These are phyloP conservation scores for Peltaster fructicola DNA, from an alignment of 2,329 filamentous ascomycete genomes.

Conservation along the genomic window DNA sequence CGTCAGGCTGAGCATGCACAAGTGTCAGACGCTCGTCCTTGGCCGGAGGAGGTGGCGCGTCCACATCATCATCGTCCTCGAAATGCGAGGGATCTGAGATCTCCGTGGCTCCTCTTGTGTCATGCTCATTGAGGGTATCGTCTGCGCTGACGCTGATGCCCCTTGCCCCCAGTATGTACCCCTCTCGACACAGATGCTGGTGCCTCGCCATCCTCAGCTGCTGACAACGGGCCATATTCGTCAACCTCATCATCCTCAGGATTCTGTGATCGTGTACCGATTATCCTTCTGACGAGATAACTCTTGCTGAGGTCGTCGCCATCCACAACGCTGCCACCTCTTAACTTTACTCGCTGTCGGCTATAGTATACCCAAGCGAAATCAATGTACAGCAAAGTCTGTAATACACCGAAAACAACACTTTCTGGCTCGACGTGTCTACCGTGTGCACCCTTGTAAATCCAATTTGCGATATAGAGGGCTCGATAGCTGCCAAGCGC, in stretches of 20 bases:
- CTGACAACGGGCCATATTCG: slow-evolving; percentile 37
- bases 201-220: slow-evolving; percentile 16
- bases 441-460: slow-evolving; percentile 36
- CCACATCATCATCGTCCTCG: slow-evolving; percentile 26
- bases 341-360: slow-evolving; percentile 81
- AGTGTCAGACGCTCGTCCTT: too few species aligned
- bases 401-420: slow-evolving; percentile 71
- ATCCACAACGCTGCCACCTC: slow-evolving; percentile 74
- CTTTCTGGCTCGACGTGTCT: slow-evolving; percentile 45
- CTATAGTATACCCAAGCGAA: slow-evolving; percentile 97
- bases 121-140: slow-evolving; percentile 27
- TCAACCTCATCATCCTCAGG: slow-evolving; percentile 42
- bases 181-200: slow-evolving; percentile 9
- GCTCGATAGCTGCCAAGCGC: slow-evolving; percentile 74
- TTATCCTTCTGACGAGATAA: slow-evolving; percentile 65
- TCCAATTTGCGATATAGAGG: slow-evolving; percentile 87
- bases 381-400: slow-evolving; percentile 79
- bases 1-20: too few species aligned
- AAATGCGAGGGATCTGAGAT: slow-evolving; percentile 30
- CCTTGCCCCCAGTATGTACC: slow-evolving; percentile 37
- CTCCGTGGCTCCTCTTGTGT: slow-evolving; percentile 9
- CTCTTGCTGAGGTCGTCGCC: slow-evolving; percentile 72
- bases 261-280: slow-evolving; percentile 37
- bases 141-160: slow-evolving; percentile 44
- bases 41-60: slow-evolving; percentile 16